These are phyloP conservation scores for Aegilops sharonensis DNA, from an alignment of 176 grass and related monocot genomes.

Conservation along the genomic window DNA sequence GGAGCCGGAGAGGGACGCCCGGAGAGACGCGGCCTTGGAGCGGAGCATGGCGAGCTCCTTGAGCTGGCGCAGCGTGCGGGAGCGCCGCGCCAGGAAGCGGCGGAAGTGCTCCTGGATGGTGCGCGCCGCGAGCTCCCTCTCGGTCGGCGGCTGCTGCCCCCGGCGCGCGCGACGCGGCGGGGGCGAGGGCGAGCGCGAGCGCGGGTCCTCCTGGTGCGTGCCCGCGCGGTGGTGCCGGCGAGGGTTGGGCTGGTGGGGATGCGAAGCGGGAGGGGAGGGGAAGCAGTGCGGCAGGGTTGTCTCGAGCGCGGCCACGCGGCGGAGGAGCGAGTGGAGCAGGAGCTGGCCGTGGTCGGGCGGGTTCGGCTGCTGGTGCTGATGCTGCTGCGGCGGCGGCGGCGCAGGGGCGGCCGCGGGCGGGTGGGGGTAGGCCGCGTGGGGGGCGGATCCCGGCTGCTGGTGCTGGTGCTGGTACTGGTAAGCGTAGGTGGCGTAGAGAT, in stretches of 20 bases:
- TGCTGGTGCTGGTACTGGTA: conserved; percentile 17
- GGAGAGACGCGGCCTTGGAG: conserved; percentile 57
- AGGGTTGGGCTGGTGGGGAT: neutral
- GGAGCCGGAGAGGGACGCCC: conserved; percentile 58
- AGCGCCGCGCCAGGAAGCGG: conserved; percentile 78
- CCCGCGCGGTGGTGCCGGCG: conserved; percentile 23
- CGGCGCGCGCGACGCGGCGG: neutral
- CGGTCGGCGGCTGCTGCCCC: conserved; percentile 1
- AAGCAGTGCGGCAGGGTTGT: conserved; percentile 39
- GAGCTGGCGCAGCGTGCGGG: conserved; percentile 77
- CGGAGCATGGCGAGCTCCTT: conserved; percentile 79
- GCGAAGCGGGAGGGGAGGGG: neutral
- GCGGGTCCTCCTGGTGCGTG: conserved; percentile 6
- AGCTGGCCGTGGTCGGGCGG: conserved; percentile 39
- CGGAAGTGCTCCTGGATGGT: conserved; percentile 86
- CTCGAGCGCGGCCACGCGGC: conserved; percentile 68
- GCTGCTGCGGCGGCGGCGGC: conserved; percentile 15
- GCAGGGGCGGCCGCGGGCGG: neutral
- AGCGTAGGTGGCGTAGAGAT: conserved; percentile 5
- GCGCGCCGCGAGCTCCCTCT: conserved; percentile 64
- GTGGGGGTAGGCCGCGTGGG: conserved; percentile 25
- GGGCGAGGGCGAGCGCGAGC: neutral
- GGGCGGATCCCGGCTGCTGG: neutral
- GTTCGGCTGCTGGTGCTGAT: neutral
- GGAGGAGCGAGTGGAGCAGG: conserved; percentile 69